Conservation (phyloP, 2,329 filamentous ascomycete genomes). For the Ustulina deusta region DNA sequence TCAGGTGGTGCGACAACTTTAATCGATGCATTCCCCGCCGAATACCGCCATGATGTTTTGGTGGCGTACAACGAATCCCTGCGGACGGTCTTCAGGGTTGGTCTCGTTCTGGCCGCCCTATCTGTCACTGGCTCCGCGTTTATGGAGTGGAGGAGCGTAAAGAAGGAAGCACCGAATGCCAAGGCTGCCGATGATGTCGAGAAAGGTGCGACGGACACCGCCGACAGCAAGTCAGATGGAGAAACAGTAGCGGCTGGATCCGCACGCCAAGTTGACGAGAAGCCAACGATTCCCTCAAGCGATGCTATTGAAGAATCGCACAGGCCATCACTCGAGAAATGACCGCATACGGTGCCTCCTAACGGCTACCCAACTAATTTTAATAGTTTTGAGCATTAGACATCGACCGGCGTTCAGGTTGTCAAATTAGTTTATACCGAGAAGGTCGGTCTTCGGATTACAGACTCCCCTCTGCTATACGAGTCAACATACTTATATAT, state of each 20-base stretch:
- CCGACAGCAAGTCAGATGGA: slow-evolving; percentile 33
- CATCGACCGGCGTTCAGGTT: slow-evolving; percentile 27
- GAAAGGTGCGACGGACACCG: slow-evolving; percentile 21
- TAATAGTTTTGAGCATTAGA: neutral
- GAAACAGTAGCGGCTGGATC: slow-evolving; percentile 34
- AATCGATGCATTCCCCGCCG: slow-evolving; percentile 37
- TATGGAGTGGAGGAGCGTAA: slow-evolving; percentile 70
- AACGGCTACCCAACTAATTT: neutral
- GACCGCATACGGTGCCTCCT: neutral
- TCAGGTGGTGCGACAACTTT: slow-evolving; percentile 50
- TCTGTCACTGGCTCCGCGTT: slow-evolving; percentile 65
- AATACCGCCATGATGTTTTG: slow-evolving; percentile 47
- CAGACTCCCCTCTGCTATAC: slow-evolving; percentile 27
- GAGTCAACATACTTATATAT: neutral
- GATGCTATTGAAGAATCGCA: slow-evolving; percentile 5
- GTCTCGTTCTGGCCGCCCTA: slow-evolving; percentile 64
- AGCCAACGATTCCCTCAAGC: neutral
- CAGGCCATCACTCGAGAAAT: slow-evolving; percentile 12
- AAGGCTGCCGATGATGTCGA: slow-evolving; percentile 37
- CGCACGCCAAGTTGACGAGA: slow-evolving; percentile 21
- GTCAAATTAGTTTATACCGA: slow-evolving; percentile 23
- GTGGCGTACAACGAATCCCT: slow-evolving; percentile 72
- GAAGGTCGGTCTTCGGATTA: neutral
- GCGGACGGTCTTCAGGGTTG: slow-evolving; percentile 70
- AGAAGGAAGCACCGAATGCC: slow-evolving; percentile 46